phyloP scores from a whole-genome alignment of 495 filamentous ascomycete genomes.

The Cudoniella acicularis region DNA sequence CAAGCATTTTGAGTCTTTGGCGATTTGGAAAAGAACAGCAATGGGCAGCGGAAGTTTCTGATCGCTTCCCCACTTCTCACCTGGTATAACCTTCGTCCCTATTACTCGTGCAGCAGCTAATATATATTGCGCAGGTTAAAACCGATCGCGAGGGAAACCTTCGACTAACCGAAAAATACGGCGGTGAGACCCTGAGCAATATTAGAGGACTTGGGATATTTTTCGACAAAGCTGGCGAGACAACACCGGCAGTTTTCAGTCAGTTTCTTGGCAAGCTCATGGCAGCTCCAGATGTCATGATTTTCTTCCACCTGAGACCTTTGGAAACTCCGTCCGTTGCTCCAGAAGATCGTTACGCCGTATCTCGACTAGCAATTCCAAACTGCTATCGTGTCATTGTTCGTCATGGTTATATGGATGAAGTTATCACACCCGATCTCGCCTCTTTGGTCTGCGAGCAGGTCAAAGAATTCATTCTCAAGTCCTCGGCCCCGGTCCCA shows the following conservation, averaged over 20 bases:
- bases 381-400: constrained; percentile 63
- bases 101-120: no score
- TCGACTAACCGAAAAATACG: constrained; percentile 36
- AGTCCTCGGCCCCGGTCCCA: constrained; percentile 22
- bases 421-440: constrained; percentile 59
- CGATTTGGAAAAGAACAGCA: constrained; percentile 71
- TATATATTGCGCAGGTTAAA: no score
- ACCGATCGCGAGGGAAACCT: constrained; percentile 24
- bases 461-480: constrained; percentile 47
- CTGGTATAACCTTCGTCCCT: no score
- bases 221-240: constrained; percentile 59
- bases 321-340: constrained; percentile 47
- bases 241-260: constrained; percentile 54
- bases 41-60: constrained; percentile 61
- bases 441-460: constrained; percentile 56
- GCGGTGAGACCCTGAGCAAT: constrained; percentile 38
- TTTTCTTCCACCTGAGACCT: constrained; percentile 62
- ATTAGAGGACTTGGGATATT: constrained; percentile 58
- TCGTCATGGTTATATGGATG: constrained; percentile 67
- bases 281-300: constrained; percentile 48
- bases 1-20: constrained; percentile 61
- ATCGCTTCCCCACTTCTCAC: constrained; percentile 47
- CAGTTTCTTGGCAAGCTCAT: constrained; percentile 61
- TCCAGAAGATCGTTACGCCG: constrained; percentile 33
- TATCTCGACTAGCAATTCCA: constrained; percentile 39